Base-by-base conservation (phyloP, 2,329 filamentous ascomycete genomes). In the Dactylellina haptotyla region DNA sequence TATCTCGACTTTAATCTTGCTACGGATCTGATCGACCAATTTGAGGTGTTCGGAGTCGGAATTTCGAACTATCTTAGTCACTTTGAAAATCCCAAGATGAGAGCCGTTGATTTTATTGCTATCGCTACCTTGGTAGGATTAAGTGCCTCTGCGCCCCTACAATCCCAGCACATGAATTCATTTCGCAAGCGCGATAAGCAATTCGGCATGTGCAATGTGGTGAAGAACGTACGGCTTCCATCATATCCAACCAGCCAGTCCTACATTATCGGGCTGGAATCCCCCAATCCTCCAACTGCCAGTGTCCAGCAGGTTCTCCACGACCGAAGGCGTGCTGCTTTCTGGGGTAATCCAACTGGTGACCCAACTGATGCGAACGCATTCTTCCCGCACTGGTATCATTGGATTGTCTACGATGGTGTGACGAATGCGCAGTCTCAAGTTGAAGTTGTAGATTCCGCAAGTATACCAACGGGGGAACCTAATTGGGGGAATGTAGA, bases 381-480 rank as follows among this genome's bases (percentile, higher is more conserved):
- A 6, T 59, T 59, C 16, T 59, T 59, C 16, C 54, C 54, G n/a
- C 54, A 59, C 18, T 59, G 54, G 54, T 59, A 59, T 20, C 54
- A 59, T 23, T 59, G 37, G 37, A 30, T 26, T 28, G 18, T 59
- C 3, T 59, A 59, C 18, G 54, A 59, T 45, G 39, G 54, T 8
- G 26, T 46, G 4, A 59, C 54, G 16, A 45, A 45, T 32, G 39
- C 26, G n/a, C 20, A 16, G 5, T 18, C 20, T 20, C 20, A 30
- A 23, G 28, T 56, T 9, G n/a, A 39, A 25, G 18, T 23, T 4
- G 28, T 39, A 41, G 30, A 23, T 14, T 56, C 51, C 5, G n/a
- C 28, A 2, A 10, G 25, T 37, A 56, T 56, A 12, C 39, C 39
- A 16, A n/a, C 28, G 26, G 54, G 6, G 5, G 54, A 59, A 4